Evolutionary conservation across 768 basidiomycete species (phyloP).

Genomic region (Termitomyces sp.): DNA sequence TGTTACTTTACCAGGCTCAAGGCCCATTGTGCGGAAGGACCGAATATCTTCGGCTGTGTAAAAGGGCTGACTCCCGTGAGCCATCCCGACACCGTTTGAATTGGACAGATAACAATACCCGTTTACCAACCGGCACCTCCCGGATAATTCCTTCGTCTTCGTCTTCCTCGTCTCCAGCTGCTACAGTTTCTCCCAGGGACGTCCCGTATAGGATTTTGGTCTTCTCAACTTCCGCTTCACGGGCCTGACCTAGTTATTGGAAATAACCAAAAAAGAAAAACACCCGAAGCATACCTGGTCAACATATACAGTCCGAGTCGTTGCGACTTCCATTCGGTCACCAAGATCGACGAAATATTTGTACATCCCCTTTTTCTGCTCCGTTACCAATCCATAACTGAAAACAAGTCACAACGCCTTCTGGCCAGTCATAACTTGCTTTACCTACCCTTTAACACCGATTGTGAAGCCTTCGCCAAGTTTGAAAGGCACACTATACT

Average conservation of each 20-base stretch:
- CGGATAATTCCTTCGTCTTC: slow-evolving; percentile 27
- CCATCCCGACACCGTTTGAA: neutral
- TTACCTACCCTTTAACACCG: slow-evolving; percentile 69
- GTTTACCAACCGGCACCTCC: slow-evolving; percentile 42
- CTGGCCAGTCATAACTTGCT: neutral
- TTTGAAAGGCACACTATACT: slow-evolving; percentile 77
- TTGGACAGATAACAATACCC: slow-evolving; percentile 31
- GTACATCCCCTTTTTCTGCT: slow-evolving; percentile 79
- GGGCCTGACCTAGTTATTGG: slow-evolving; percentile 23
- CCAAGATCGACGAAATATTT: slow-evolving; percentile 81
- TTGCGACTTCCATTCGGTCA: slow-evolving; percentile 71
- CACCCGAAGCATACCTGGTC: slow-evolving; percentile 55
- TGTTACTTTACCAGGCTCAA: slow-evolving; percentile 61
- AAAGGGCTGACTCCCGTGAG: slow-evolving; percentile 50
- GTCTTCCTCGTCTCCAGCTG: slow-evolving; percentile 31
- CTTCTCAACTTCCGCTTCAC: slow-evolving; percentile 40
- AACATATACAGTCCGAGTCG: slow-evolving; percentile 62
- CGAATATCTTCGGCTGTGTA: slow-evolving; percentile 80
- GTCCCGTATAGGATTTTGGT: slow-evolving; percentile 40
- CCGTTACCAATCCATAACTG: slow-evolving; percentile 85
- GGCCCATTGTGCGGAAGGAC: slow-evolving; percentile 74
- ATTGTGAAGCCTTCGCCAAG: slow-evolving; percentile 71
- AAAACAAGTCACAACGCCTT: neutral
- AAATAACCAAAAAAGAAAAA: neutral
- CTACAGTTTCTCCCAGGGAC: slow-evolving; percentile 27